These are phyloP conservation scores for Cicer pinnatifidum DNA, from an alignment of 306 rosid species.

Conservation along the genomic window DNA sequence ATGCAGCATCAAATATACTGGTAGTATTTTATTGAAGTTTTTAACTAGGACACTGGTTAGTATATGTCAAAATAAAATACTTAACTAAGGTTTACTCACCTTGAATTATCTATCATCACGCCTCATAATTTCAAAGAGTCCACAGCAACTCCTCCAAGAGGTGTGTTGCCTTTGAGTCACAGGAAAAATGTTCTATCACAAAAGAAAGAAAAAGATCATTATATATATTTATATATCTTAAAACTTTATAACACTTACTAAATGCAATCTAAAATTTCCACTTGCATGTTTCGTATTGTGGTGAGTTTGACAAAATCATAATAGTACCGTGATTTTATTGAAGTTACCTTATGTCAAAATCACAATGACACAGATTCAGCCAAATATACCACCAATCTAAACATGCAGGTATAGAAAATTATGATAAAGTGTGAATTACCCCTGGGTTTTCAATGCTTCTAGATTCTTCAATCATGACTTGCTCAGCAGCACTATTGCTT, in stretches of 20 bases:
- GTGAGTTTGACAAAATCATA: no score
- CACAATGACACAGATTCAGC: no score
- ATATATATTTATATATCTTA: background rate
- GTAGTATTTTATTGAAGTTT: no score
- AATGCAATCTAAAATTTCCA: background rate
- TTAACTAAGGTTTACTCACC: slow-evolving; percentile 48
- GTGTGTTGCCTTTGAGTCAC: slow-evolving; percentile 48
- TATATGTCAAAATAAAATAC: background rate
- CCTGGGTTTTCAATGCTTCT: slow-evolving; percentile 51
- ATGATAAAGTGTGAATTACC: slow-evolving; percentile 20
- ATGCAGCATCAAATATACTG: no score
- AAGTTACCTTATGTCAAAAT: no score
- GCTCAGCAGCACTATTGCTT: slow-evolving; percentile 40
- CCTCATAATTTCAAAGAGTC: slow-evolving; percentile 60
- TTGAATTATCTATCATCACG: slow-evolving; percentile 57
- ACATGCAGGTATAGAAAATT: background rate
- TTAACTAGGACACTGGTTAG: background rate
- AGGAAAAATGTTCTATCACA: slow-evolving; percentile 44
- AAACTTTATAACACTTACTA: background rate
- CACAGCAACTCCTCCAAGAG: slow-evolving; percentile 79
- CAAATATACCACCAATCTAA: no score
- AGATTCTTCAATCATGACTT: slow-evolving; percentile 41
- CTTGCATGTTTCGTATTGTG: no score
- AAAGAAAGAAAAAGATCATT: slow-evolving; percentile 29
- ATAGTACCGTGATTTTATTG: no score